A percentile compares a stretch with the other conserved stretches of the same genome.
Conservation (phyloP, 192 early-diverging fungal species). For the Coemansia sp. region DNA sequence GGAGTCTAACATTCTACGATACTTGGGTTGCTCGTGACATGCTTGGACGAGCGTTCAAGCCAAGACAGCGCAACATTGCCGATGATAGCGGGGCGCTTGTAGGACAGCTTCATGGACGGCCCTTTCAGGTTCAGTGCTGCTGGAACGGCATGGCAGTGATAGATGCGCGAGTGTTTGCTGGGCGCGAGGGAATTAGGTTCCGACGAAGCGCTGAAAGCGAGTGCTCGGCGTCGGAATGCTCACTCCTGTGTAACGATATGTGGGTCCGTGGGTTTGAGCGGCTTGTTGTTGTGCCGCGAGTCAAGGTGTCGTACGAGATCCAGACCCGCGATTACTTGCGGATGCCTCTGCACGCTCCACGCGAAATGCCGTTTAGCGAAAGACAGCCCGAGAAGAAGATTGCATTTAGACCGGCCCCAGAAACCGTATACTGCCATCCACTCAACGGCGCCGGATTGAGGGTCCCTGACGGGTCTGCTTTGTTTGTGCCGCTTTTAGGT, state of each 20-base stretch:
- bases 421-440: slow-evolving; percentile 45
- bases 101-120: slow-evolving; percentile 23
- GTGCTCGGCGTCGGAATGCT: slow-evolving; percentile 58
- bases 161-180: slow-evolving; percentile 35
- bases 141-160: slow-evolving; percentile 56
- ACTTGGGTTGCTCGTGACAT: slow-evolving; percentile 56
- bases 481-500: slow-evolving; percentile 9
- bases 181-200: slow-evolving; percentile 16
- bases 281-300: slow-evolving; percentile 47
- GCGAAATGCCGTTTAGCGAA: slow-evolving; percentile 25
- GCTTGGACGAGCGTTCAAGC: slow-evolving; percentile 44
- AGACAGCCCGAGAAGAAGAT: slow-evolving; percentile 4
- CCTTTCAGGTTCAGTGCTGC: slow-evolving; percentile 56
- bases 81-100: slow-evolving; percentile 29
- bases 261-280: slow-evolving; percentile 34
- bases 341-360: slow-evolving; percentile 24
- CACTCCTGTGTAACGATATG: slow-evolving; percentile 55
- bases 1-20: slow-evolving; percentile 47
- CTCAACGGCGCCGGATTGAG: slow-evolving; percentile 19
- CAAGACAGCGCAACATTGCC: slow-evolving; percentile 33
- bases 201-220: slow-evolving; percentile 29
- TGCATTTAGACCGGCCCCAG: slow-evolving; percentile 32
- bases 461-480: slow-evolving; percentile 39
- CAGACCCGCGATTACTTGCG: slow-evolving; percentile 36
- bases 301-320: slow-evolving; percentile 51